Conservation (phyloP, 805 yeast genomes). For the Debaryomyces maramus region DNA sequence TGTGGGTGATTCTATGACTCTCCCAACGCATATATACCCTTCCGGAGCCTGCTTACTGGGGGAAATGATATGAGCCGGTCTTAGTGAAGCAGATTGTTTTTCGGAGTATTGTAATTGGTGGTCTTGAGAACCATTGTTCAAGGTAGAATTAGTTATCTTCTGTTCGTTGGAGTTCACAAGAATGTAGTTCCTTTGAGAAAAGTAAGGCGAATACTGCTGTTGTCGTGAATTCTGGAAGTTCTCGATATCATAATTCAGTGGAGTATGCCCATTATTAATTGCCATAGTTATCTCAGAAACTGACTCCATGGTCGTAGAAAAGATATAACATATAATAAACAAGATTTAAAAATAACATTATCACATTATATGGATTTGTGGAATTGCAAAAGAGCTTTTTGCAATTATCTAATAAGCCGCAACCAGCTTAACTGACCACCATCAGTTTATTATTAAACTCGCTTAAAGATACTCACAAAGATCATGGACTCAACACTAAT, state of each 20-base stretch:
- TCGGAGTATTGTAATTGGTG: constrained; percentile 3
- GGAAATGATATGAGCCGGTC: constrained; percentile 12
- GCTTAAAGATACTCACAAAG: too few relatives aligned
- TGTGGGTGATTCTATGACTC: constrained; percentile 10
- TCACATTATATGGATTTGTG: constrained; percentile 4
- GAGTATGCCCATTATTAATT: constrained; percentile 1
- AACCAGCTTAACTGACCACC: neutral
- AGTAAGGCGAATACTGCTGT: constrained; percentile 7
- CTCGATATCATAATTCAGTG: constrained; percentile 3
- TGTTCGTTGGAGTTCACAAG: constrained; percentile 6
- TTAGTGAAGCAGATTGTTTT: constrained; percentile 4
- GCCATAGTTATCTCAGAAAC: constrained; percentile 2
- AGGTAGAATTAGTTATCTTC: constrained; percentile 2
- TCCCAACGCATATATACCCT: constrained; percentile 15
- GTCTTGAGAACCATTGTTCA: constrained; percentile 2
- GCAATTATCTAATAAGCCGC: constrained; percentile 3
- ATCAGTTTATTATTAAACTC: too few relatives aligned
- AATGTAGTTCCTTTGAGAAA: constrained; percentile 7
- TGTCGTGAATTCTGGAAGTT: constrained; percentile 4
- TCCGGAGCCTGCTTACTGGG: constrained; percentile 13
- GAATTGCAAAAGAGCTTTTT: constrained; percentile 1
- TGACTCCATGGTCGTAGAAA: neutral
- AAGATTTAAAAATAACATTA: neutral
- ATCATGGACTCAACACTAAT: too few relatives aligned
- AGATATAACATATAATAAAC: neutral